Evolutionary conservation across 2,329 filamentous ascomycete genomes (phyloP).

Genomic region (Triangularia verruculosa): DNA sequence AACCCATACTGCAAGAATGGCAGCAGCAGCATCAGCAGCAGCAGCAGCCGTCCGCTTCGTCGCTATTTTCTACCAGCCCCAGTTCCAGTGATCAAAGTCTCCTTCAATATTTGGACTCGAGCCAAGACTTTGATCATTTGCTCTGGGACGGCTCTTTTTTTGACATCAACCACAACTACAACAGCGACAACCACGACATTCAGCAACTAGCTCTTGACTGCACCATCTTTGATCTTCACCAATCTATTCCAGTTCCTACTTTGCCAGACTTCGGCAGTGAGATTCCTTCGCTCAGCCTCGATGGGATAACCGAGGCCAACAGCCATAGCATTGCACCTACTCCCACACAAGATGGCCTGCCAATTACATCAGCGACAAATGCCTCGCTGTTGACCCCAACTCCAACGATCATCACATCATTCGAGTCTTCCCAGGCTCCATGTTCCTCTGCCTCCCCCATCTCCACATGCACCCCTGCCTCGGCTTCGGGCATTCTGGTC

Average conservation of each 20-base stretch:
- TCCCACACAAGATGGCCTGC: neutral
- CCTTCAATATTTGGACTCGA: constrained; percentile 9
- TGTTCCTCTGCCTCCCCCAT: constrained; percentile 9
- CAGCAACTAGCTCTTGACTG: constrained; percentile 5
- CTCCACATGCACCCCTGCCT: constrained; percentile 4
- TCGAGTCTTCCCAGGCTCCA: constrained; percentile 10
- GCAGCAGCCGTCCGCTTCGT: constrained; percentile 23
- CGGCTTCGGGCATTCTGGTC: neutral
- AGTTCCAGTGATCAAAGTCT: constrained; percentile 14
- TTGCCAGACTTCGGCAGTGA: neutral
- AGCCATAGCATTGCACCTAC: neutral
- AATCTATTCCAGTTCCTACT: neutral
- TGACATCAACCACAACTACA: neutral
- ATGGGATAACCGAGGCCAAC: neutral
- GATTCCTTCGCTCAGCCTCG: neutral
- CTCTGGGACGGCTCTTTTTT: constrained; percentile 12
- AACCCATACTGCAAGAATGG: constrained; percentile 32
- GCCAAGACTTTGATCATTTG: constrained; percentile 9
- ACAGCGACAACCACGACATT: neutral
- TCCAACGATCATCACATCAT: constrained; percentile 3
- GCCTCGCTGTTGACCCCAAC: neutral
- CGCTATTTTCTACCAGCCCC: constrained; percentile 23
- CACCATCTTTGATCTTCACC: neutral
- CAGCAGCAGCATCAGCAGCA: constrained; percentile 24
- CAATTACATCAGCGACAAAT: neutral